Conservation (phyloP, 768 basidiomycete genomes). For the Leucosporidium scottii region DNA sequence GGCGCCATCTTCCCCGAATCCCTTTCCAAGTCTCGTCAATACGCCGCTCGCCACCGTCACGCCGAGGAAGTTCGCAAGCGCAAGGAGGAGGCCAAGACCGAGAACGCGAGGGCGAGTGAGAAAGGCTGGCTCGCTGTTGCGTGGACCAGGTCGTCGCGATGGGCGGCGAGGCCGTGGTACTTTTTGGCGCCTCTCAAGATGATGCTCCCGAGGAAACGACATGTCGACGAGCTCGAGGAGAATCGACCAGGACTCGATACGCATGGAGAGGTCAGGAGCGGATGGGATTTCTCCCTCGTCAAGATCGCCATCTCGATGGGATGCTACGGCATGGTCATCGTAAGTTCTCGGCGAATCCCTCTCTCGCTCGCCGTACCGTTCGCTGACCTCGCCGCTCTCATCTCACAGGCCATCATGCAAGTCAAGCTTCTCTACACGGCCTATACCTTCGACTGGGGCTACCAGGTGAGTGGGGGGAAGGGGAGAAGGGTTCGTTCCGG, state of each 20-base stretch:
- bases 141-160: background rate
- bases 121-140: background rate
- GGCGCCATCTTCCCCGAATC: conserved; percentile 43
- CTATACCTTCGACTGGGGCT: conserved; percentile 33
- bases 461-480: too few species aligned
- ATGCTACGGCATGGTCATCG: conserved; percentile 36
- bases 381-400: too few species aligned
- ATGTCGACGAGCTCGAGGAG: conserved; percentile 12
- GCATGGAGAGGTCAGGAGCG: too few species aligned
- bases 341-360: conserved; percentile 8
- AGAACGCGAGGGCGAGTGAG: background rate
- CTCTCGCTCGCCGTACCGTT: background rate
- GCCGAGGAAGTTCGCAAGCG: background rate
- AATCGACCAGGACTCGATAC: background rate
- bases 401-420: conserved; percentile 10
- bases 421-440: conserved; percentile 34
- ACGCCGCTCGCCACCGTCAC: background rate
- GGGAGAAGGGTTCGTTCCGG: too few species aligned
- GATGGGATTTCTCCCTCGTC: too few species aligned
- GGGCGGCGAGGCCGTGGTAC: background rate
- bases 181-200: conserved; percentile 41
- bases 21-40: background rate
- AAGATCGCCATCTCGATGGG: conserved; percentile 36
- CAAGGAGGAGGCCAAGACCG: too few species aligned
- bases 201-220: conserved; percentile 37